Percentiles rank a stretch among this genome's conserved stretches.
phyloP scores from a whole-genome alignment of 192 early-diverging fungal species.

The Lobosporangium transversale region DNA sequence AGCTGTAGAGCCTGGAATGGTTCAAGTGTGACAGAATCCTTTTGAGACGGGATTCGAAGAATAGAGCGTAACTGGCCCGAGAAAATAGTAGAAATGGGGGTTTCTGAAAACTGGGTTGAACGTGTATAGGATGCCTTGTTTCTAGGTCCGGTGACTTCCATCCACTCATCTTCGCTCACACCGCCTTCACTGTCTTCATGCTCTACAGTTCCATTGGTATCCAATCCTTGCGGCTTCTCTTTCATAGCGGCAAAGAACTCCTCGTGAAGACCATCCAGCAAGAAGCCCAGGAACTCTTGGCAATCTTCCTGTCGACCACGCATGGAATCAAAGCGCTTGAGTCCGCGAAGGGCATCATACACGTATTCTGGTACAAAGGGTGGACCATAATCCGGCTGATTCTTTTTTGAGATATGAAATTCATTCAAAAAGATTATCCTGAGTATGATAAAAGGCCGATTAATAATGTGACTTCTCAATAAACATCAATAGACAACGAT shows the following conservation, averaged over 20 bases:
- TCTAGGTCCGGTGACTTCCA: constrained; percentile 87
- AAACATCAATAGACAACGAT: no score
- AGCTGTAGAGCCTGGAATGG: constrained; percentile 90
- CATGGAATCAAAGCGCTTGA: constrained; percentile 83
- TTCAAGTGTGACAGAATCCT: constrained; percentile 85
- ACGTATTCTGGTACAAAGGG: constrained; percentile 94
- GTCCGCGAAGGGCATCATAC: constrained; percentile 84
- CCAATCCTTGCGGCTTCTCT: constrained; percentile 24
- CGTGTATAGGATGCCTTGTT: constrained; percentile 78
- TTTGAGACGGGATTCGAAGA: constrained; percentile 73
- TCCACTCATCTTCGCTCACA: constrained; percentile 73
- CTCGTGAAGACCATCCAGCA: constrained; percentile 95
- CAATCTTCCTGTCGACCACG: constrained; percentile 94
- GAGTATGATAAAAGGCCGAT: neutral
- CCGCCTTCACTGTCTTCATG: constrained; percentile 37
- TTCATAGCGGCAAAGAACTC: constrained; percentile 70
- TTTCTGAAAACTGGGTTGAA: constrained; percentile 71
- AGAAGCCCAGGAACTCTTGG: constrained; percentile 93
- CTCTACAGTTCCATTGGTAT: constrained; percentile 14
- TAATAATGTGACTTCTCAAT: no score
- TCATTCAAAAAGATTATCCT: constrained; percentile 72
- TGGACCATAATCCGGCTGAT: constrained; percentile 66
- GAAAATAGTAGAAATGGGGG: constrained; percentile 90
- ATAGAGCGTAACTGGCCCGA: constrained; percentile 84
- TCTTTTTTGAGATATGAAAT: constrained; percentile 54